A percentile compares a stretch with the other conserved stretches of the same genome.
phyloP scores from a whole-genome alignment of 306 rosid species.

The Inga leiocalycina region DNA sequence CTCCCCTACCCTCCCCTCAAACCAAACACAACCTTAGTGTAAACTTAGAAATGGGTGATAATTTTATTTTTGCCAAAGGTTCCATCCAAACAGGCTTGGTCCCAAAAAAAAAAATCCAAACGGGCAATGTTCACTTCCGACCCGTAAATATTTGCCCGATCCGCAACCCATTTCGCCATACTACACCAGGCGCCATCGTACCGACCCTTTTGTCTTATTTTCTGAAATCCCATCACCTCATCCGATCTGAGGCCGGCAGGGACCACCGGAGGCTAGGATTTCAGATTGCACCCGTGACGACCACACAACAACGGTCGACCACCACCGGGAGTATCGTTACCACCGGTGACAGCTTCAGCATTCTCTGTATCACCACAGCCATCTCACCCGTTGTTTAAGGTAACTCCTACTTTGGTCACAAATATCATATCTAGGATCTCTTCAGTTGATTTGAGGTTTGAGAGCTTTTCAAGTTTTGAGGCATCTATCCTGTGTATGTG shows the following conservation, averaged over 20 bases:
- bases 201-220: neutral
- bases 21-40: no score
- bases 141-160: no score
- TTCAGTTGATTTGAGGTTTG: neutral
- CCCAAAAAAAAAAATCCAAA: no score
- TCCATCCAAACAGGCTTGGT: no score
- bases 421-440: neutral
- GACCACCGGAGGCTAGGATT: neutral
- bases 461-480: neutral
- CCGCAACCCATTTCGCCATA: no score
- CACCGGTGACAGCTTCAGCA: neutral
- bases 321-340: neutral
- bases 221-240: neutral
- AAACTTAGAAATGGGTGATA: no score
- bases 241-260: neutral
- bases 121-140: no score
- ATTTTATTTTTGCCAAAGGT: no score
- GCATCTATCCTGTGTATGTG: neutral
- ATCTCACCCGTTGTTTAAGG: neutral
- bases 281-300: neutral
- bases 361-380: neutral
- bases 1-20: no score
- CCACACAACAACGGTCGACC: neutral
- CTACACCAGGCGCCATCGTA: no score
- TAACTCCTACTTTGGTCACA: neutral